A percentile compares a stretch with the other conserved stretches of the same genome.
These are phyloP conservation scores for Teunomyces panamensis DNA, from an alignment of 805 yeast genomes.

Conservation along the genomic window DNA sequence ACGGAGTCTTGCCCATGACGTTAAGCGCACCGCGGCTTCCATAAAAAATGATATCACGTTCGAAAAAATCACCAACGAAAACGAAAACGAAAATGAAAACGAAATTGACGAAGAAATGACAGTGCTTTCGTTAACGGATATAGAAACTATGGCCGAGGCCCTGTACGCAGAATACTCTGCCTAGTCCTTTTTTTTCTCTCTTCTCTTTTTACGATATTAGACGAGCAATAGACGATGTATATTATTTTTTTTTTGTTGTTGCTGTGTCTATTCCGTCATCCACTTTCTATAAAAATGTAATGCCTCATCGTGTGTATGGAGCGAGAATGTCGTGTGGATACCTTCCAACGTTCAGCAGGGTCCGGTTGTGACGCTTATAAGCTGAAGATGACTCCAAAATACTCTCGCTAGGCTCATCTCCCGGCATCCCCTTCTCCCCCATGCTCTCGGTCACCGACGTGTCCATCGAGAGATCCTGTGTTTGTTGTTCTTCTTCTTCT, in stretches of 20 bases:
- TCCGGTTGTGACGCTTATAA: slow-evolving; percentile 7
- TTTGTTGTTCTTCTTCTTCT: slow-evolving; percentile 3
- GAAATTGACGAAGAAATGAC: slow-evolving; percentile 29
- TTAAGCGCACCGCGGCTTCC: slow-evolving; percentile 41
- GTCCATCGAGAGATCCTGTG: slow-evolving; percentile 15
- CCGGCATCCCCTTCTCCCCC: not conserved
- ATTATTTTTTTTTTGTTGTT: not conserved
- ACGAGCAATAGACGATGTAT: not conserved
- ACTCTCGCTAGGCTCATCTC: slow-evolving; percentile 9
- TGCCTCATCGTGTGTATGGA: slow-evolving; percentile 9
- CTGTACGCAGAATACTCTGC: slow-evolving; percentile 17
- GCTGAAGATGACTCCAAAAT: slow-evolving; percentile 6
- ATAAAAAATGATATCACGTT: slow-evolving; percentile 52
- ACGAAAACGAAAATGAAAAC: slow-evolving; percentile 25
- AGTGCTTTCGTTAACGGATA: slow-evolving; percentile 50
- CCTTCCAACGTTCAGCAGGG: slow-evolving; percentile 22
- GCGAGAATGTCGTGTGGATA: slow-evolving; percentile 30
- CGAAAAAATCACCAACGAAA: slow-evolving; percentile 40
- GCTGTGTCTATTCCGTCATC: not conserved
- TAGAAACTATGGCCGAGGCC: slow-evolving; percentile 56
- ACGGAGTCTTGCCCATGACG: slow-evolving; percentile 64
- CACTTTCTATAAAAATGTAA: not conserved
- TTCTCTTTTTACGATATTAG: not conserved
- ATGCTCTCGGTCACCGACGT: slow-evolving; percentile 7
- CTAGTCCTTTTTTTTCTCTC: not conserved